Evolutionary conservation across 768 basidiomycete genomes (phyloP).

Genomic region (Coprinellus micaceus): DNA sequence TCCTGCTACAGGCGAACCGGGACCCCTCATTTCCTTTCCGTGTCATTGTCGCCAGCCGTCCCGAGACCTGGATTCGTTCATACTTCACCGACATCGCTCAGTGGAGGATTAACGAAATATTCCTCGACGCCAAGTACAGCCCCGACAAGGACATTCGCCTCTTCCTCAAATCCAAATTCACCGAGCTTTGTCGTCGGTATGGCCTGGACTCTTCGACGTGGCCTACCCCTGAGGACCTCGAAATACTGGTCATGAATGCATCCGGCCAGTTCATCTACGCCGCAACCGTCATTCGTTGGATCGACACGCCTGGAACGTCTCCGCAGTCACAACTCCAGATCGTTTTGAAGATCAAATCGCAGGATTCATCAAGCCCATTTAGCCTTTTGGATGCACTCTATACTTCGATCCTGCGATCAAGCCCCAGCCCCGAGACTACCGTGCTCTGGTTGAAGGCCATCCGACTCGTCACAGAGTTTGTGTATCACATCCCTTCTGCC

Average conservation of each 20-base stretch:
- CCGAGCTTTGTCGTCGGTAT: background rate
- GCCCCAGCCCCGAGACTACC: background rate
- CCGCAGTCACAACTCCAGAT: background rate
- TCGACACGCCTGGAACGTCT: background rate
- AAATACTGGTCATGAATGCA: background rate
- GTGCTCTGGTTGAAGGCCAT: background rate
- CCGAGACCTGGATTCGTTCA: background rate
- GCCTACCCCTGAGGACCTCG: background rate
- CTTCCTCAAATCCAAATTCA: background rate
- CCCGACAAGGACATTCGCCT: background rate
- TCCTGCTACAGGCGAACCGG: background rate
- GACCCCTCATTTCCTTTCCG: background rate
- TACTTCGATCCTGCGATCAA: background rate
- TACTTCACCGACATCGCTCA: background rate
- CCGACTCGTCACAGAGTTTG: background rate
- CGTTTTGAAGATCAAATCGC: background rate
- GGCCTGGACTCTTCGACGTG: background rate
- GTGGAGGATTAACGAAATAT: background rate
- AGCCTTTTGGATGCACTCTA: background rate
- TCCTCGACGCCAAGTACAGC: background rate
- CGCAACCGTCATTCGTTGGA: background rate
- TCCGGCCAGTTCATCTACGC: constrained; percentile 9
- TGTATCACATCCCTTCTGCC: background rate
- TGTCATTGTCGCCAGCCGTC: constrained; percentile 1
- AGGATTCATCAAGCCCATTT: background rate